Base-by-base conservation (phyloP, 1,284 basidiomycete species). In the Tilletia setariae region DNA sequence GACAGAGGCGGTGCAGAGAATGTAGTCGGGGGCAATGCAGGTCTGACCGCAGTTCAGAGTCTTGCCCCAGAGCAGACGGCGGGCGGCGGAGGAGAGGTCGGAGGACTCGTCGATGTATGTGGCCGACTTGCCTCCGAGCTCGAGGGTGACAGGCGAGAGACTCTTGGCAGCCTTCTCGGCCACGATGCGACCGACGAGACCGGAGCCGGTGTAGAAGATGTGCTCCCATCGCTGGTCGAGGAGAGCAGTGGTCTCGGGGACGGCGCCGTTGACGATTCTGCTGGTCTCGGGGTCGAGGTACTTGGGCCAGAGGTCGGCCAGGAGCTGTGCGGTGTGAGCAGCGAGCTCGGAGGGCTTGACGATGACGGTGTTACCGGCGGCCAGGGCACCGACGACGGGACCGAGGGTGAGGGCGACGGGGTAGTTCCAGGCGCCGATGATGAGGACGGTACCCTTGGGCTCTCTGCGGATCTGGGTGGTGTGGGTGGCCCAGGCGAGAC, bases 181-280 rank as follows among this genome's bases (percentile, higher is more conserved):
- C 11, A 97, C 88, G 69, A 96, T 88, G 74, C 86, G 88, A 0
- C 87, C 94, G 4, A 96, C 89, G 21, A 85, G 85, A 65, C 88
- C 87, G 61, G 89, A 89, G 8, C 87, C 89, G 32, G 87, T 80
- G 76, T 83, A 84, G 70, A 84, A 83, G 74, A 89, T 72, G 90
- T 91, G 86, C 74, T 90, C 93, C 91, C 92, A 96, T 66, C 86
- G 87, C 46, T 92, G 85, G 75, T 92, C 90, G 11, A 96, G 85
- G 4, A 94, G 81, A 85, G 87, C 90, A 40, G 89, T 90, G 0
- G 90, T 89, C 83, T 93, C 90, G 0, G 89, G 85, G 1, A 92
- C 84, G 43, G 84, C 90, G 3, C 94, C 94, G 73, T 91, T 88
- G 43, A 94, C 89, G 64, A 95, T 86, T 0, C 87, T 84, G 65